Base-by-base conservation (phyloP, 2,329 filamentous ascomycete genomes). In the Aspergillus brasiliensis region DNA sequence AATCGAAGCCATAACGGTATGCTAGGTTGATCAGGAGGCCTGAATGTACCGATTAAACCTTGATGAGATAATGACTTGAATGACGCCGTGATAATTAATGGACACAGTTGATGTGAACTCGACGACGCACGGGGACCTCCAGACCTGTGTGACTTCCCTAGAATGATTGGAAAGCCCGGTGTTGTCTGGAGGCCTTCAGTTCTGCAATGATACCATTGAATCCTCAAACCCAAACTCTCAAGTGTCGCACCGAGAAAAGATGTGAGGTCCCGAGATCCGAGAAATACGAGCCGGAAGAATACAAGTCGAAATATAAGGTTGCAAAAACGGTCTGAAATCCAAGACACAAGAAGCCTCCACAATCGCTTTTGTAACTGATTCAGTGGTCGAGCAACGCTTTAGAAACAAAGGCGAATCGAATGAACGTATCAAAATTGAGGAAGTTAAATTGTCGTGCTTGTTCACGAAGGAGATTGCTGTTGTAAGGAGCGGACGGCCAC, bases 401-500 rank as follows among this genome's bases (percentile, higher is more conserved):
- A 34, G 25, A 25, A 25, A 54, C n/a, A 37, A 37, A n/a, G 34
- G 28, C n/a, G 40, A 54, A 56, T 5, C 15, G 54, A 60, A 19
- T n/a, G 48, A 59, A 34, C 10, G 44, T 37, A 51, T 56, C 55
- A 55, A 52, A 40, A 34, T 49, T 8, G 57, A 57, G 46, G 47
- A 40, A 21, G 44, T 61, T 57, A 23, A 55, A 51, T 34, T 49
- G 58, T 57, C 56, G 56, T 52, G 47, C 59, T 34, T 54, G 51
- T 51, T 55, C 59, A 53, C 49, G 31, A 55, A 55, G 40, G 51
- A 55, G 38, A 56, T 48, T 52, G 49, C 54, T 59, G 53, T 58
- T 58, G 53, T 74, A 76, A 76, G 68, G 73, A 76, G 69, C 71
- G 73, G 73, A 76, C 73, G 73, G 72, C 73, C 73, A 74, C 71